Evolutionary conservation across 2,329 filamentous ascomycete genomes (phyloP).

Genomic region (Colletotrichum zoysiae): DNA sequence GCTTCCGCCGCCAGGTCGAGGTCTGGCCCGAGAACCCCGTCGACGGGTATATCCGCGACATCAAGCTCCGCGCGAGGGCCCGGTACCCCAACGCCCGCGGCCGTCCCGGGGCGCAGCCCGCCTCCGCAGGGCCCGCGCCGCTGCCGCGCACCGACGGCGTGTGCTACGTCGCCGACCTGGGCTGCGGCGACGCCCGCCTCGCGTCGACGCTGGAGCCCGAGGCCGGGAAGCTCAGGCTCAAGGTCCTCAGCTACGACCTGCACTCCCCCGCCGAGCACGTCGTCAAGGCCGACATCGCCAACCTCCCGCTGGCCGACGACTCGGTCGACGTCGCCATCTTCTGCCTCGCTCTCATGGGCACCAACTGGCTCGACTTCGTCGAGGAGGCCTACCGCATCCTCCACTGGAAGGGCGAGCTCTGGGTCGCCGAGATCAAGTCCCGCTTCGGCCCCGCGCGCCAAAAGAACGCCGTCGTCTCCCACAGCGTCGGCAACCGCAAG

Average conservation of each 20-base stretch:
- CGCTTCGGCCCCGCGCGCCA: conserved; percentile 73
- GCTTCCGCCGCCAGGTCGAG: conserved; percentile 94
- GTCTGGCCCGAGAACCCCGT: conserved; percentile 98
- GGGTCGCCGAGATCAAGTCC: conserved; percentile 97
- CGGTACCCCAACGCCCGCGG: conserved; percentile 46
- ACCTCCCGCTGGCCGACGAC: conserved; percentile 80
- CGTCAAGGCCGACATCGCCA: conserved; percentile 89
- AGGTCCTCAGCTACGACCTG: conserved; percentile 88
- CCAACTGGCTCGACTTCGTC: conserved; percentile 96
- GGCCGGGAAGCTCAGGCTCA: conserved; percentile 75
- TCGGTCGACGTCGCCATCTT: conserved; percentile 91
- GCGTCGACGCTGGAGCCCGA: conserved; percentile 75
- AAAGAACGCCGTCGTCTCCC: conserved; percentile 64
- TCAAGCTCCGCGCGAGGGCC: conserved; percentile 75
- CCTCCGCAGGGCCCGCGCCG: conserved; percentile 54
- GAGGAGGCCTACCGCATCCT: conserved; percentile 95
- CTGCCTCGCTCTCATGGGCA: conserved; percentile 97
- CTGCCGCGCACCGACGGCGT: conserved; percentile 79
- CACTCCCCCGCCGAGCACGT: conserved; percentile 82
- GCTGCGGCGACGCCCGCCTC: conserved; percentile 91
- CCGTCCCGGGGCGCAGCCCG: conserved; percentile 43
- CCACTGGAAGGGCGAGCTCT: conserved; percentile 94
- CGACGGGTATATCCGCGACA: conserved; percentile 82
- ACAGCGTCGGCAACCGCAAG: conserved; percentile 79
- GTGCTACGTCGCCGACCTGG: conserved; percentile 89